Base-by-base conservation (phyloP, 176 grass and related monocot genomes). In the Zizania latifolia region DNA sequence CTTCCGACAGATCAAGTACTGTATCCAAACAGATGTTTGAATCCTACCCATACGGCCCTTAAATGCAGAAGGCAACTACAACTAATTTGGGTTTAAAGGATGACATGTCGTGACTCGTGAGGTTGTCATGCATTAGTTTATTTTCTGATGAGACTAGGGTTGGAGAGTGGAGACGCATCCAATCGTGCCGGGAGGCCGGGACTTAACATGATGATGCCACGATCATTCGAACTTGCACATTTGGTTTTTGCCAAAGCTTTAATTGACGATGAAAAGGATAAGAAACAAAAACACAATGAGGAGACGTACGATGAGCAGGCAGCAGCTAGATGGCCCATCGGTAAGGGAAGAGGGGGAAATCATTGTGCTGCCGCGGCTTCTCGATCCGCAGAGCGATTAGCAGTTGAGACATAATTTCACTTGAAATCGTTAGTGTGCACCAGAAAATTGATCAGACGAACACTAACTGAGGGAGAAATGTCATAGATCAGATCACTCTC, bases 341-440 rank as follows among this genome's bases (percentile, higher is more conserved):
- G n/a, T n/a, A n/a, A n/a, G n/a, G n/a, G n/a, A n/a, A n/a, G n/a
- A n/a, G n/a, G n/a, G n/a, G n/a, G n/a, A 78, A 89, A 85, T 10
- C 87, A 82, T 22, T 76, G 85, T 40, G 72, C 78, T 74, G 41
- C 76, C 55, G 82, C 85, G 46, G 78, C 77, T 53, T 89, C 70
- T n/a, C 87, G 78, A 78, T 89, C 82, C 53, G 87, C 78, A 4
- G 78, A 89, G 23, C 85, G 83, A 29, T 36, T 64, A 51, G 56
- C 72, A 76, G 78, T 85, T n/a, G n/a, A n/a, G n/a, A n/a, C n/a
- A n/a, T n/a, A n/a, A n/a, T n/a, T n/a, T n/a, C n/a, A n/a, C n/a
- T n/a, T n/a, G n/a, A n/a, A n/a, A n/a, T n/a, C n/a, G n/a, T n/a
- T n/a, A n/a, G n/a, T n/a, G n/a, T n/a, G n/a, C n/a, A n/a, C n/a